Conservation (phyloP, 2,329 filamentous ascomycete species). For the Arthrobotrys sphaeroides region DNA sequence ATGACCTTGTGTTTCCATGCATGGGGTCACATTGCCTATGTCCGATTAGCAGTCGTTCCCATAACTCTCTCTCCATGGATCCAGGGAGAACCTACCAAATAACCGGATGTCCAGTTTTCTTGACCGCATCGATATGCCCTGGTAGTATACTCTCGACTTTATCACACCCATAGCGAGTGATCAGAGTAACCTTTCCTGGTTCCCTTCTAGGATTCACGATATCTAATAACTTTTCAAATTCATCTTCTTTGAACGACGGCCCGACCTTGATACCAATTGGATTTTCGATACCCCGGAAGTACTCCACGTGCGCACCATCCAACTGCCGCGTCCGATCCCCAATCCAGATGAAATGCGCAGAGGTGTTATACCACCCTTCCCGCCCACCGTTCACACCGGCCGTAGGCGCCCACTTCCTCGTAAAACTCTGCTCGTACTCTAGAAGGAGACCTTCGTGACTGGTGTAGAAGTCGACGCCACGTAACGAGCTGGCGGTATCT, state of each 20-base stretch:
- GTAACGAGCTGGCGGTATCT: conserved; percentile 81
- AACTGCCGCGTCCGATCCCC: conserved; percentile 95
- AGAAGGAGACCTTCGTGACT: conserved; percentile 93
- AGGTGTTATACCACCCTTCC: conserved; percentile 79
- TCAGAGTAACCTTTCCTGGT: conserved; percentile 91
- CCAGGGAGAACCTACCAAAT: conserved; percentile 57
- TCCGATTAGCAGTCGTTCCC: background rate
- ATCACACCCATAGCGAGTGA: conserved; percentile 88
- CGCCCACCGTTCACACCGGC: conserved; percentile 63
- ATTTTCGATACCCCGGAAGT: conserved; percentile 95
- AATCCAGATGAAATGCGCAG: conserved; percentile 97
- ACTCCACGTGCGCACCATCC: conserved; percentile 93
- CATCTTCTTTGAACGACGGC: conserved; percentile 78
- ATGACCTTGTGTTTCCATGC: conserved; percentile 83
- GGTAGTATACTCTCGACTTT: conserved; percentile 81
- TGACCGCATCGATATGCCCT: conserved; percentile 86
- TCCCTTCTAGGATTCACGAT: conserved; percentile 84
- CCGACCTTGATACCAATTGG: conserved; percentile 97
- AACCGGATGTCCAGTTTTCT: conserved; percentile 73
- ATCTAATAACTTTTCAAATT: conserved; percentile 81
- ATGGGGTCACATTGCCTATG: conserved; percentile 88
- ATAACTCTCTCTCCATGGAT: background rate
- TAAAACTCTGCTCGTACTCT: conserved; percentile 91
- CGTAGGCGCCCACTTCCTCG: conserved; percentile 74
- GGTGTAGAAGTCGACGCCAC: conserved; percentile 93